These are phyloP conservation scores for Coccomyxa sp. DNA, from an alignment of 139 green algal genomes.

Conservation along the genomic window DNA sequence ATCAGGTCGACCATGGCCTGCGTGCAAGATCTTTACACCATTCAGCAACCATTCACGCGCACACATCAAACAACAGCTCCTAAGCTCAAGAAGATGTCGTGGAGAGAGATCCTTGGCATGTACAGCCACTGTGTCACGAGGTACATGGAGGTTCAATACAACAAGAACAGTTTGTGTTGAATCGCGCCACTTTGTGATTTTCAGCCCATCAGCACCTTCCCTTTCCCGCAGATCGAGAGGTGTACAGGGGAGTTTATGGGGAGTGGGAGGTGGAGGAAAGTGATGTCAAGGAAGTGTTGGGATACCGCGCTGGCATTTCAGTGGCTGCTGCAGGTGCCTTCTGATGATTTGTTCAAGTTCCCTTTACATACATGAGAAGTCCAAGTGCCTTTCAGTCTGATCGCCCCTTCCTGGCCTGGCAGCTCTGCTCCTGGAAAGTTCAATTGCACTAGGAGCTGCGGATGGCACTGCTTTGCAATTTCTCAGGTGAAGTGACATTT, in stretches of 20 bases:
- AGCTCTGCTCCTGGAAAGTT: constrained; percentile 28
- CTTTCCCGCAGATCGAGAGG: not conserved
- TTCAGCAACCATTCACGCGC: too few relatives aligned
- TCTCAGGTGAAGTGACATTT: not conserved
- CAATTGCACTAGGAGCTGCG: constrained; percentile 16
- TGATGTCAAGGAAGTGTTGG: constrained; percentile 51
- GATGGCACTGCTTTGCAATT: constrained; percentile 1
- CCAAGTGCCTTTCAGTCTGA: not conserved
- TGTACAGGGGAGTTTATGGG: constrained; percentile 56
- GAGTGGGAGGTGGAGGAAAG: constrained; percentile 45
- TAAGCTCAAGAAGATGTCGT: too few relatives aligned
- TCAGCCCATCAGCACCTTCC: too few relatives aligned
- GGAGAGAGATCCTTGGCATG: too few relatives aligned
- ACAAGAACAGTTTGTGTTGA: too few relatives aligned
- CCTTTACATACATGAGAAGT: not conserved
- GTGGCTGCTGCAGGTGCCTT: constrained; percentile 28
- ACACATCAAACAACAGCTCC: too few relatives aligned
- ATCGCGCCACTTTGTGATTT: too few relatives aligned
- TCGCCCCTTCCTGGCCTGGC: constrained; percentile 5
- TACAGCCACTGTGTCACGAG: too few relatives aligned
- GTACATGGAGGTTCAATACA: too few relatives aligned
- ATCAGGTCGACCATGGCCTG: too few relatives aligned
- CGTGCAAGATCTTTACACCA: too few relatives aligned
- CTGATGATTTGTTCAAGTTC: not conserved
- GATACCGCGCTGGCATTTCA: constrained; percentile 51